These are phyloP conservation scores for Trametes meyenii DNA, from an alignment of 768 basidiomycete species.

Conservation along the genomic window DNA sequence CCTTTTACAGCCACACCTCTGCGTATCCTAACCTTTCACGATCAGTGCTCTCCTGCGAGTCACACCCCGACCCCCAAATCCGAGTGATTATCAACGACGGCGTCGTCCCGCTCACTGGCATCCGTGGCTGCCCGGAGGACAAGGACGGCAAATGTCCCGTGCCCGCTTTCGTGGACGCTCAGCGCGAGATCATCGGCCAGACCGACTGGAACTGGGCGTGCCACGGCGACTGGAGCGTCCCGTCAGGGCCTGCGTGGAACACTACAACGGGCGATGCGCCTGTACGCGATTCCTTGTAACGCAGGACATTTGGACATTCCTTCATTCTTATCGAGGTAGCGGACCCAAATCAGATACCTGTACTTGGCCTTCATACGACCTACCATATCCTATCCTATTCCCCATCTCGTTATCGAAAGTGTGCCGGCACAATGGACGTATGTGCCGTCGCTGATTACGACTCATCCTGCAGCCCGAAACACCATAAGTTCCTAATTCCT, in stretches of 20 bases:
- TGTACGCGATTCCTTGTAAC: constrained; percentile 16
- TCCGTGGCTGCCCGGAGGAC: constrained; percentile 72
- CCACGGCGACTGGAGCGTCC: constrained; percentile 73
- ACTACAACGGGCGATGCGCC: constrained; percentile 74
- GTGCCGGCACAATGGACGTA: no score
- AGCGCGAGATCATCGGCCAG: constrained; percentile 62
- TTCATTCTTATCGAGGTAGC: neutral
- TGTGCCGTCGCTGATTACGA: no score
- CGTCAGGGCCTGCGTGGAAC: constrained; percentile 66
- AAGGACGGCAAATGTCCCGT: constrained; percentile 80
- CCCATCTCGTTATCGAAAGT: no score
- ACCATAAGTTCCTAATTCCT: no score
- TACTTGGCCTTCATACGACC: neutral
- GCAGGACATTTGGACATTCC: neutral
- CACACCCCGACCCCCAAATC: constrained; percentile 54
- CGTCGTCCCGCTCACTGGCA: constrained; percentile 75
- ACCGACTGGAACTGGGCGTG: constrained; percentile 82
- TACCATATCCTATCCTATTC: constrained; percentile 9
- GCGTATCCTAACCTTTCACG: neutral
- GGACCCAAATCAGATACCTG: neutral
- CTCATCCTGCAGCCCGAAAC: no score
- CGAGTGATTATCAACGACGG: constrained; percentile 89
- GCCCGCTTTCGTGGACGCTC: constrained; percentile 67
- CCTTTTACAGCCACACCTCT: neutral
- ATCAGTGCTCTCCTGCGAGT: constrained; percentile 34